Percentiles rank a stretch among this genome's conserved stretches.
Conservation (phyloP, 352 stramenopile genomes). For the Globisporangium canariense region DNA sequence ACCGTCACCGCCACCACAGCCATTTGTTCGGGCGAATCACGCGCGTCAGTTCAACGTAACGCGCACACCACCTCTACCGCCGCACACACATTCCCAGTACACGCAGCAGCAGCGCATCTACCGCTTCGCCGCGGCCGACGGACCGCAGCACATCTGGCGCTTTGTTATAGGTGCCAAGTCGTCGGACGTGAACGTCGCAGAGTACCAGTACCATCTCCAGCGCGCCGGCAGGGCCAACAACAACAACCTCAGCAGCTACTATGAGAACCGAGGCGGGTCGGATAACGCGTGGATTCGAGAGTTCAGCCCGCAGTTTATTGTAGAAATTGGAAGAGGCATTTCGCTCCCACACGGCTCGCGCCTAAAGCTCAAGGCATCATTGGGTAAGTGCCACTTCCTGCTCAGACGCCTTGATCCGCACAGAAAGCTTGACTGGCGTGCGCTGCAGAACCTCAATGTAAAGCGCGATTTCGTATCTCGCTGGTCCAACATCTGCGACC, state of each 20-base stretch:
- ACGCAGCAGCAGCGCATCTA: constrained; percentile 2
- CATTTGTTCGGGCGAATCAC: not conserved
- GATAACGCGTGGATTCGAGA: not conserved
- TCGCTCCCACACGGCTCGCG: not conserved
- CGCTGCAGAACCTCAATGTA: not conserved
- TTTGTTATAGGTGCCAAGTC: not conserved
- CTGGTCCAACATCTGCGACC: constrained; percentile 7
- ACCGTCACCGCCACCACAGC: too few relatives aligned
- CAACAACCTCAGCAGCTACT: not conserved
- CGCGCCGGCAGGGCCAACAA: not conserved
- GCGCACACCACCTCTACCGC: too few relatives aligned
- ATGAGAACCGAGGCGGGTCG: not conserved
- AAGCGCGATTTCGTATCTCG: constrained; percentile 14
- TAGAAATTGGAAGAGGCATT: not conserved
- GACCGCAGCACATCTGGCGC: not conserved
- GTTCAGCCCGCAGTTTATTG: not conserved
- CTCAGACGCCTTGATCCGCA: not conserved
- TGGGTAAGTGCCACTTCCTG: constrained; percentile 6
- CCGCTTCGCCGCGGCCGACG: constrained; percentile 4
- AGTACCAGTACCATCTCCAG: constrained; percentile 3
- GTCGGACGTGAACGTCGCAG: not conserved
- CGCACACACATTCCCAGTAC: not conserved
- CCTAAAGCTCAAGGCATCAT: constrained; percentile 1
- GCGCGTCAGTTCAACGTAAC: not conserved
- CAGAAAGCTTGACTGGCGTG: not conserved